phyloP scores from a whole-genome alignment of 179 eudicot genomes.

The Camellia oleifera region DNA sequence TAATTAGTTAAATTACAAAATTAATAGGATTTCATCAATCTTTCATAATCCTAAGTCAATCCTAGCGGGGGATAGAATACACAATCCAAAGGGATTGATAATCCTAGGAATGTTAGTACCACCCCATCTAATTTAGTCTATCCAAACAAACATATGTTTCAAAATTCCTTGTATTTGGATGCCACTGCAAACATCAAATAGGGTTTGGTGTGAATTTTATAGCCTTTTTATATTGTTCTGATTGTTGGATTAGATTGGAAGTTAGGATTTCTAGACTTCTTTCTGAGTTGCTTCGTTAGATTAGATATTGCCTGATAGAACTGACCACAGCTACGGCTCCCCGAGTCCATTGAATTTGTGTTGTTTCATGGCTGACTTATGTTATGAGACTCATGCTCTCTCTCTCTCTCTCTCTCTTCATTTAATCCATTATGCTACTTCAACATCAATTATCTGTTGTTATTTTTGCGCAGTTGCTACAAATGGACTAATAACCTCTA shows the following conservation, averaged over 20 bases:
- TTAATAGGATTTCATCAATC: no score
- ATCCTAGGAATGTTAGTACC: no score
- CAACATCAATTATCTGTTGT: not conserved
- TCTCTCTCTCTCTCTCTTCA: not conserved
- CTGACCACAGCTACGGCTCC: not conserved
- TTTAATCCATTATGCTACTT: not conserved
- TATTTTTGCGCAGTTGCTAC: not conserved
- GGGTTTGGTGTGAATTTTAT: not conserved
- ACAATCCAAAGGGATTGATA: no score
- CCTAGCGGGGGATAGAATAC: no score
- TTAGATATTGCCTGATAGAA: slow-evolving; percentile 8
- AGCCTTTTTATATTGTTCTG: not conserved
- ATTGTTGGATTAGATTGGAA: not conserved
- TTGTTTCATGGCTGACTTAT: not conserved
- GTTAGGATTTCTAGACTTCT: not conserved
- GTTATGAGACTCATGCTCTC: not conserved
- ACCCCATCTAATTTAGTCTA: no score
- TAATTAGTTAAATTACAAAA: no score
- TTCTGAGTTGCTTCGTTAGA: not conserved
- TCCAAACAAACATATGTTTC: not conserved
- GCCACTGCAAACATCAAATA: not conserved
- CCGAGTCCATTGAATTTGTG: not conserved
- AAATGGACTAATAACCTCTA: slow-evolving; percentile 3
- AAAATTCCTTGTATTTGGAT: not conserved
- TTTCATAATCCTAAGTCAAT: no score